Conservation (phyloP, 1,284 basidiomycete species). For the Ganoderma boninense region DNA sequence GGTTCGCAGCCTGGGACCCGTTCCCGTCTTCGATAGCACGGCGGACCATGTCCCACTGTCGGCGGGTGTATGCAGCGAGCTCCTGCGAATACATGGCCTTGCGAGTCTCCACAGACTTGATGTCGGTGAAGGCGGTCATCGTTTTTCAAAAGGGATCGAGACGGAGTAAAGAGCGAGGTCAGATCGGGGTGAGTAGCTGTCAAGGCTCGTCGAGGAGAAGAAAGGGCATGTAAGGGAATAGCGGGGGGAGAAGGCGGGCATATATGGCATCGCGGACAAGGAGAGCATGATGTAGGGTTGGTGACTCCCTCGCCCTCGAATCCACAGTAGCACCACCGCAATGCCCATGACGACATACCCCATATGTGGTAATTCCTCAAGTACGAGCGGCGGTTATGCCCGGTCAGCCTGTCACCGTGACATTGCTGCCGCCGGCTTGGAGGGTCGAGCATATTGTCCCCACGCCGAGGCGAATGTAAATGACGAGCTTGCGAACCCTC, state of each 20-base stretch:
- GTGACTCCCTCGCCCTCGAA: constrained; percentile 26
- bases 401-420: neutral
- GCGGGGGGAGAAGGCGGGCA: constrained; percentile 1
- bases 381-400: constrained; percentile 27
- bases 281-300: constrained; percentile 28
- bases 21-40: constrained; percentile 35
- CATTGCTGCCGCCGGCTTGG: neutral
- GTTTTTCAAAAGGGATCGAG: neutral
- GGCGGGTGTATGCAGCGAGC: constrained; percentile 64
- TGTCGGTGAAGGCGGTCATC: constrained; percentile 36
- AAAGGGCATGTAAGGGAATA: neutral
- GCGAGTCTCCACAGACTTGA: constrained; percentile 49
- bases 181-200: neutral
- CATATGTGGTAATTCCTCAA: constrained; percentile 32
- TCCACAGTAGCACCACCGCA: constrained; percentile 34
- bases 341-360: constrained; percentile 34
- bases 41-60: constrained; percentile 57
- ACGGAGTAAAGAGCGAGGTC: constrained; percentile 2
- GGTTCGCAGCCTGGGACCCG: constrained; percentile 19
- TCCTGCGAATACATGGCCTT: constrained; percentile 63
- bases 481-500: neutral
- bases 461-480: neutral
- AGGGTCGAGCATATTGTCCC: neutral
- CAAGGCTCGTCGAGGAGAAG: neutral
- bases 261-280: constrained; percentile 16